Evolutionary conservation across 495 filamentous ascomycete genomes (phyloP).

Genomic region (Trichoderma gamsii): DNA sequence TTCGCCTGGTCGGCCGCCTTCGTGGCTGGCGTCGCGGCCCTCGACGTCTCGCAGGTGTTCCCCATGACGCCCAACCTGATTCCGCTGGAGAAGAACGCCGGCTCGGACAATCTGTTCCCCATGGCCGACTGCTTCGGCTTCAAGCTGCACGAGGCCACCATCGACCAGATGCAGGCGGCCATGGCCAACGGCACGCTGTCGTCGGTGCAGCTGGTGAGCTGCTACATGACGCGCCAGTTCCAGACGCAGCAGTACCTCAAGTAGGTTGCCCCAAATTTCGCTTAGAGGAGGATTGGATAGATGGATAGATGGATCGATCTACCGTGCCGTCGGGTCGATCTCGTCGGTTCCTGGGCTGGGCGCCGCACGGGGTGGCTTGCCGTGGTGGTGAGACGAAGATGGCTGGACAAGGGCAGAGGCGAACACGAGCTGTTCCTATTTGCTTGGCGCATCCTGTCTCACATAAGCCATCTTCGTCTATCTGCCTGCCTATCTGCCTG

Average conservation of each 20-base stretch:
- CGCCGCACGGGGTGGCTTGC: too few relatives aligned
- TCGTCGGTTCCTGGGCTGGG: too few relatives aligned
- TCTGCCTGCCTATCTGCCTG: too few relatives aligned
- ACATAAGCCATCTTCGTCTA: too few relatives aligned
- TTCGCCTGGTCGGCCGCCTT: not conserved
- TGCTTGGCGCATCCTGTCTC: too few relatives aligned
- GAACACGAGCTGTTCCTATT: too few relatives aligned
- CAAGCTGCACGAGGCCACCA: slow-evolving; percentile 54
- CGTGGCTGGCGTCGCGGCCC: not conserved
- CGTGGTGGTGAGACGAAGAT: too few relatives aligned
- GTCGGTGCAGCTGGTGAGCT: slow-evolving; percentile 40
- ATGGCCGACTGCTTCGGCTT: slow-evolving; percentile 58
- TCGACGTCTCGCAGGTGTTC: slow-evolving; percentile 12
- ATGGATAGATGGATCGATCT: too few relatives aligned
- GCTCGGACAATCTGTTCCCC: slow-evolving; percentile 27
- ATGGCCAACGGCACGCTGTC: slow-evolving; percentile 36
- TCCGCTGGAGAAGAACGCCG: slow-evolving; percentile 20
- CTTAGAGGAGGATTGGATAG: not conserved
- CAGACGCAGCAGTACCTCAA: slow-evolving; percentile 56
- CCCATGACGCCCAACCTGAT: slow-evolving; percentile 17
- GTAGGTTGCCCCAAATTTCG: slow-evolving; percentile 32
- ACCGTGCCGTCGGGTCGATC: too few relatives aligned
- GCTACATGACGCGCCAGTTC: slow-evolving; percentile 48
- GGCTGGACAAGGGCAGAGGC: too few relatives aligned
- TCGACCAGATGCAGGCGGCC: slow-evolving; percentile 36